phyloP scores from a whole-genome alignment of 2,329 filamentous ascomycete species.

The Penicillium sp. region DNA sequence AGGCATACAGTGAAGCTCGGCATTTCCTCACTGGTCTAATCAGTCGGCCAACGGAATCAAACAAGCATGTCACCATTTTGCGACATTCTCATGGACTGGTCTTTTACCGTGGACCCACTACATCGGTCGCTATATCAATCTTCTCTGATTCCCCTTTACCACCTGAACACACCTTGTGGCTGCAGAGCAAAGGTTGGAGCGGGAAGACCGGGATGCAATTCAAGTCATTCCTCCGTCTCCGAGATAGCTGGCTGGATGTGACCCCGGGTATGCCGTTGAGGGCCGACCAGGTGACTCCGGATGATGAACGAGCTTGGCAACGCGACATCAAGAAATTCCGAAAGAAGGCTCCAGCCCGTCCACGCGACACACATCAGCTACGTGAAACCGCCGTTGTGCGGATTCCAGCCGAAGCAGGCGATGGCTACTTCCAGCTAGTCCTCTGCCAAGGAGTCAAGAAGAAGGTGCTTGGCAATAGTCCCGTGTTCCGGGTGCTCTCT shows the following conservation, averaged over 20 bases:
- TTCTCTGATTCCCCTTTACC: constrained; percentile 60
- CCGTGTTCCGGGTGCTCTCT: constrained; percentile 67
- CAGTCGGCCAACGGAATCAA: constrained; percentile 61
- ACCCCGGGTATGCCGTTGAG: constrained; percentile 55
- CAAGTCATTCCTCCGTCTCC: constrained; percentile 60
- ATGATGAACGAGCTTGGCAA: constrained; percentile 65
- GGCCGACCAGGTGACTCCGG: constrained; percentile 49
- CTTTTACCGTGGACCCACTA: constrained; percentile 64
- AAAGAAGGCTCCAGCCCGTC: constrained; percentile 51
- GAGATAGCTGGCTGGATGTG: constrained; percentile 63
- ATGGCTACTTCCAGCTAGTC: constrained; percentile 68
- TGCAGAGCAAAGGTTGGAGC: constrained; percentile 66
- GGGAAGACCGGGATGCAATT: constrained; percentile 67
- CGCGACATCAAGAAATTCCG: constrained; percentile 63
- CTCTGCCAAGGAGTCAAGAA: constrained; percentile 56
- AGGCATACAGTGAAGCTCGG: constrained; percentile 52
- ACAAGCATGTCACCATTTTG: constrained; percentile 63
- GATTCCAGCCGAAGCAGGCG: constrained; percentile 60
- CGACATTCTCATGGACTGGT: constrained; percentile 63
- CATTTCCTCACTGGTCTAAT: constrained; percentile 66
- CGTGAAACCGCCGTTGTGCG: constrained; percentile 64
- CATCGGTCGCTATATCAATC: constrained; percentile 62
- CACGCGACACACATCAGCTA: constrained; percentile 50
- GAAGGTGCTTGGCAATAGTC: constrained; percentile 62
- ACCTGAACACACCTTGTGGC: constrained; percentile 58